Conservation (phyloP, 768 basidiomycete genomes). For the Suillus subluteus region DNA sequence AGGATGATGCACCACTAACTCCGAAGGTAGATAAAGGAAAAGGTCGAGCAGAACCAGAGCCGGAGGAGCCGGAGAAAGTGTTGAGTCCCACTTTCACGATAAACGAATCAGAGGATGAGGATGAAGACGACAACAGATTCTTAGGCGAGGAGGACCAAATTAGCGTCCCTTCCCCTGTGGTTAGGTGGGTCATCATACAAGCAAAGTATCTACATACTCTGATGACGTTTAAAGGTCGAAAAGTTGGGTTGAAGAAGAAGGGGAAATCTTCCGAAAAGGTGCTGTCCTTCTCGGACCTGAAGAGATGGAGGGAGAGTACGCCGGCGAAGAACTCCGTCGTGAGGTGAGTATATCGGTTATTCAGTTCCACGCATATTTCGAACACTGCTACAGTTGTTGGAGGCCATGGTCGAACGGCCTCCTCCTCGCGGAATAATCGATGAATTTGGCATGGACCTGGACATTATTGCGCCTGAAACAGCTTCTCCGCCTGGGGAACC, state of each 20-base stretch:
- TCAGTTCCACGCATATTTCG: not conserved
- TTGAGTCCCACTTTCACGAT: conserved; percentile 67
- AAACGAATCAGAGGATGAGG: conserved; percentile 56
- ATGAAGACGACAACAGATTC: conserved; percentile 42
- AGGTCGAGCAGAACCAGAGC: conserved; percentile 67
- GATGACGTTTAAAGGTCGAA: conserved; percentile 52
- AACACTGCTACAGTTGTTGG: conserved; percentile 59
- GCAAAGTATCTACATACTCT: not conserved
- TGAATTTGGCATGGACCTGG: conserved; percentile 52
- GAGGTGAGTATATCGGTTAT: conserved; percentile 50
- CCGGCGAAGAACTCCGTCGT: conserved; percentile 84
- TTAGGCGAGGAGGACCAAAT: conserved; percentile 32
- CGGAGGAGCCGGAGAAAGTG: conserved; percentile 70
- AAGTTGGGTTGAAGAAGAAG: conserved; percentile 91
- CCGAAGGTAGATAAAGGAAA: conserved; percentile 82
- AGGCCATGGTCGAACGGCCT: conserved; percentile 85
- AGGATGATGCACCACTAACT: conserved; percentile 46
- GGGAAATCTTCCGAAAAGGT: conserved; percentile 94
- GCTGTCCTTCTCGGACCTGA: conserved; percentile 76
- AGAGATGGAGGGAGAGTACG: conserved; percentile 90
- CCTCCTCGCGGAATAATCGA: conserved; percentile 75
- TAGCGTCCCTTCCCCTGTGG: conserved; percentile 34
- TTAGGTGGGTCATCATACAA: conserved; percentile 1
- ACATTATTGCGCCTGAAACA: conserved; percentile 13
- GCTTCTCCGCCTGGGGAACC: conserved; percentile 21